Evolutionary conservation across 768 basidiomycete species (phyloP), one percentile per base, ranked within the genome.

Genomic region (Chiua virens): DNA sequence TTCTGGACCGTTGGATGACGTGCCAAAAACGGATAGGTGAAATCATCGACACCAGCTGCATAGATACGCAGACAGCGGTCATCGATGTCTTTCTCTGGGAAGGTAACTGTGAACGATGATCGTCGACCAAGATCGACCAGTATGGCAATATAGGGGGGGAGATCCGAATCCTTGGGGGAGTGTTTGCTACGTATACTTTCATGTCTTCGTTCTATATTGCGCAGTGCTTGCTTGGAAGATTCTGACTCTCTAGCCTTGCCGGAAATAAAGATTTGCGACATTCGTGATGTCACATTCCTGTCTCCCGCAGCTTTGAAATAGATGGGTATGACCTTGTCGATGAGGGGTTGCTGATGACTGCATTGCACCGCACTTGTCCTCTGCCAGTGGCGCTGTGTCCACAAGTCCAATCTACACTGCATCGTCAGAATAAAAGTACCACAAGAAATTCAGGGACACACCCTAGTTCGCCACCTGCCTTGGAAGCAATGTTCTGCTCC

Each of bases 241-340:
- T 3, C 36, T 5, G 45, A 50, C 15, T 14, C n/a, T 1, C 38
- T 46, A 13, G 42, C 47, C 34, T 56, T 52, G 49, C 54, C 59
- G 8, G 62, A 61, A 34, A 67, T 49, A 35, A 67, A 56, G 1
- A 55, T 54, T 8, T 58, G 58, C 3, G 56, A 61, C 35, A 44
- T 49, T 8, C 37, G 41, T 20, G 40, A 40, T 13, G 28, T 22
- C 28, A 17, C 17, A 8, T 4, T 4, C 6, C 13, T 3, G 17
- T 23, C 6, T 0, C 17, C 25, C 8, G 25, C 21, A 0, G 7
- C 52, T 7, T 63, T 48, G 45, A 53, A 60, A 40, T 52, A 49
- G 3, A 62, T 53, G 1, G 55, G 51, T 11, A 52, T 53, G 7
- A 58, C 39, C 27, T 64, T 50, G 40, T 59, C 47, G 18, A 62